A percentile compares a stretch with the other conserved stretches of the same genome.
These are phyloP conservation scores for Phylloporus rhodoxanthus DNA, from an alignment of 768 basidiomycete species.

Conservation along the genomic window DNA sequence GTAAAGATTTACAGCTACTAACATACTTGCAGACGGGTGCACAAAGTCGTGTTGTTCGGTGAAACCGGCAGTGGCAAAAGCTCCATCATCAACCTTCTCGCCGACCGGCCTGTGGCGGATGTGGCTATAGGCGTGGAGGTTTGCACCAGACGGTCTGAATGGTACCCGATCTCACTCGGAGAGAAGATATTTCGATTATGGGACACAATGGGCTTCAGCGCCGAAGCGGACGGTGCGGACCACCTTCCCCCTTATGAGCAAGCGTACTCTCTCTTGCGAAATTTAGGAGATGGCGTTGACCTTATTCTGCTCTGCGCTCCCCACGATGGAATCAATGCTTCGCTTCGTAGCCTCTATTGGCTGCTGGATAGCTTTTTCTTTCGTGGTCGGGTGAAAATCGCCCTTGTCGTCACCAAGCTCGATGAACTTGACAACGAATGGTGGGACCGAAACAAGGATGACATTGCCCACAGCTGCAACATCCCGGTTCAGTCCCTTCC, in stretches of 20 bases:
- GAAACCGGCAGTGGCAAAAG: slow-evolving; percentile 28
- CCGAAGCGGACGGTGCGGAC: slow-evolving; percentile 7
- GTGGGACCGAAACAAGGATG: slow-evolving; percentile 32
- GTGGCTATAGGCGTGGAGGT: slow-evolving; percentile 27
- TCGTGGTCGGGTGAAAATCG: too few species aligned
- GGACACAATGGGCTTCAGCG: slow-evolving; percentile 29
- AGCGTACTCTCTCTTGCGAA: slow-evolving; percentile 30
- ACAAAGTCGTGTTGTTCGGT: slow-evolving; percentile 25
- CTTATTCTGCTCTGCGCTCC: slow-evolving; percentile 37
- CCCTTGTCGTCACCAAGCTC: slow-evolving; percentile 39
- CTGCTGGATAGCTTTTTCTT: too few species aligned
- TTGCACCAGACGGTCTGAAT: slow-evolving; percentile 29
- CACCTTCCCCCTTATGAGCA: slow-evolving; percentile 23
- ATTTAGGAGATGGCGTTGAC: slow-evolving; percentile 31
- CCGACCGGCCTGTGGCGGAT: slow-evolving; percentile 28
- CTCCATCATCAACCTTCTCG: too few species aligned
- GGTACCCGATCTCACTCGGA: slow-evolving; percentile 18
- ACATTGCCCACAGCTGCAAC: slow-evolving; percentile 11
- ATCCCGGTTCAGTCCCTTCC: slow-evolving; percentile 10
- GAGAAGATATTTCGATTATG: too few species aligned
- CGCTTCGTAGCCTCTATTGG: slow-evolving; percentile 33
- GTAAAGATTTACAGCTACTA: background rate
- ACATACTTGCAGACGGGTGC: slow-evolving; percentile 10
- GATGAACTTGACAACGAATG: slow-evolving; percentile 30
- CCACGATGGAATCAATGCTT: slow-evolving; percentile 31